Evolutionary conservation across 495 filamentous ascomycete species (phyloP).

Genomic region (Penicillium pancosmium): DNA sequence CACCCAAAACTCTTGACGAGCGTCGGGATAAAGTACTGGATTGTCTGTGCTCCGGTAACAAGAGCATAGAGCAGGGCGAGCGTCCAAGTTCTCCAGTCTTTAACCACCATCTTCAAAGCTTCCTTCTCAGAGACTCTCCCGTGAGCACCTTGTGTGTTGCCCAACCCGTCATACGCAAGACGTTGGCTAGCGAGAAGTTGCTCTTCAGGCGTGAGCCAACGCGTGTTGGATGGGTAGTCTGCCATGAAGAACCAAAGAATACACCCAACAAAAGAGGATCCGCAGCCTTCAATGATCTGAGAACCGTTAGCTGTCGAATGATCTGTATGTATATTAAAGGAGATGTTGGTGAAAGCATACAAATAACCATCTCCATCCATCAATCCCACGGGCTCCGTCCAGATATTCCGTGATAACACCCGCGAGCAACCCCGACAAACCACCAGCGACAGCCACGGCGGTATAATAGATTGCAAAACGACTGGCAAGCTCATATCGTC

Average conservation of each 20-base stretch:
- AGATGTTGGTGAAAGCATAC: background rate
- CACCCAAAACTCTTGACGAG: conserved; percentile 14
- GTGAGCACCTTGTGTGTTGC: conserved; percentile 2
- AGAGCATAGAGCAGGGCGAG: conserved; percentile 5
- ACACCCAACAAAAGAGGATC: conserved; percentile 3
- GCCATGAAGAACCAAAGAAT: conserved; percentile 14
- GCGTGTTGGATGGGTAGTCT: conserved; percentile 12
- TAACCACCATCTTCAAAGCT: conserved; percentile 6
- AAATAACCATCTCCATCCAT: conserved; percentile 16
- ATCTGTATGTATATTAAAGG: background rate
- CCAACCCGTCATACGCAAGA: conserved; percentile 9
- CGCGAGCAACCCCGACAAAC: conserved; percentile 6
- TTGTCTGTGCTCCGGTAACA: conserved; percentile 14
- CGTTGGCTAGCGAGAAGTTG: conserved; percentile 7
- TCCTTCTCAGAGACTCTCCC: background rate
- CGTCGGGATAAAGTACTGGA: conserved; percentile 16
- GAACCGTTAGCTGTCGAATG: too few species aligned
- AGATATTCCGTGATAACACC: conserved; percentile 11
- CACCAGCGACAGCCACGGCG: conserved; percentile 8
- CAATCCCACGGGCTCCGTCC: conserved; percentile 5
- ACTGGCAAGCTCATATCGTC: conserved; percentile 12
- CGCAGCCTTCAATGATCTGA: conserved; percentile 13
- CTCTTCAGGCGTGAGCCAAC: conserved; percentile 10
- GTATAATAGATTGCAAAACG: conserved; percentile 10
- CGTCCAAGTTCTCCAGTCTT: conserved; percentile 10